Evolutionary conservation across 257 asterid genomes (phyloP).

Genomic region (Jasminum sambac): DNA sequence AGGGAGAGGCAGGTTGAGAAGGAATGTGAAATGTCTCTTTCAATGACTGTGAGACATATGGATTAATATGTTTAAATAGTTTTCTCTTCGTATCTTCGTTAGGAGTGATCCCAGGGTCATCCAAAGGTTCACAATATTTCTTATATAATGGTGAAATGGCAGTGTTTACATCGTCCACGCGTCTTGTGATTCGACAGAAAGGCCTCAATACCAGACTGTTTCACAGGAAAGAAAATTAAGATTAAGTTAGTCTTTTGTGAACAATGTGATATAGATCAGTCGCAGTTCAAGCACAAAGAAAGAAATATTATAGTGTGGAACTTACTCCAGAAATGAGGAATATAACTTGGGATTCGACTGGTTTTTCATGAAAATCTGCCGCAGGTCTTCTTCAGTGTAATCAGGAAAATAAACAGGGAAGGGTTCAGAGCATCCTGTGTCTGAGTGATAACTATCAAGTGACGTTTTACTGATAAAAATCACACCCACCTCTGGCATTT

Average conservation of each 20-base stretch:
- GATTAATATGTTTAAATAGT: conserved; percentile 64
- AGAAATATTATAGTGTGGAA: conserved; percentile 16
- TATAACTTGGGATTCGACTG: conserved; percentile 64
- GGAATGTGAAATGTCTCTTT: conserved; percentile 58
- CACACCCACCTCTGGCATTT: conserved; percentile 80
- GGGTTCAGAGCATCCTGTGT: conserved; percentile 76
- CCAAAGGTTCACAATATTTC: conserved; percentile 85
- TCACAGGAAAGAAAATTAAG: conserved; percentile 28
- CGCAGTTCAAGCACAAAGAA: conserved; percentile 4
- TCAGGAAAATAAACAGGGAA: conserved; percentile 79
- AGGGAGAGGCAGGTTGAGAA: conserved; percentile 43
- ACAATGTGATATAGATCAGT: conserved; percentile 9
- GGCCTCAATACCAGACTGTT: conserved; percentile 78
- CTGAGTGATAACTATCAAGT: conserved; percentile 66
- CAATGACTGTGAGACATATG: conserved; percentile 52
- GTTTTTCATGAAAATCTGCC: conserved; percentile 62
- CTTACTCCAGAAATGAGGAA: conserved; percentile 89
- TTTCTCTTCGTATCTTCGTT: conserved; percentile 62
- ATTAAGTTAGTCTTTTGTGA: conserved; percentile 11
- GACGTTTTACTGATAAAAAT: conserved; percentile 75
- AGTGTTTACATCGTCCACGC: conserved; percentile 71
- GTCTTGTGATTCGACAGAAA: conserved; percentile 76
- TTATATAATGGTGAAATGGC: conserved; percentile 70
- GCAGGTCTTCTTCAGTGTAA: conserved; percentile 76
- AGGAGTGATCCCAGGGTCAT: conserved; percentile 50